These are phyloP conservation scores for Sugiyamaella chiloensis DNA, from an alignment of 805 yeast genomes.

Conservation along the genomic window DNA sequence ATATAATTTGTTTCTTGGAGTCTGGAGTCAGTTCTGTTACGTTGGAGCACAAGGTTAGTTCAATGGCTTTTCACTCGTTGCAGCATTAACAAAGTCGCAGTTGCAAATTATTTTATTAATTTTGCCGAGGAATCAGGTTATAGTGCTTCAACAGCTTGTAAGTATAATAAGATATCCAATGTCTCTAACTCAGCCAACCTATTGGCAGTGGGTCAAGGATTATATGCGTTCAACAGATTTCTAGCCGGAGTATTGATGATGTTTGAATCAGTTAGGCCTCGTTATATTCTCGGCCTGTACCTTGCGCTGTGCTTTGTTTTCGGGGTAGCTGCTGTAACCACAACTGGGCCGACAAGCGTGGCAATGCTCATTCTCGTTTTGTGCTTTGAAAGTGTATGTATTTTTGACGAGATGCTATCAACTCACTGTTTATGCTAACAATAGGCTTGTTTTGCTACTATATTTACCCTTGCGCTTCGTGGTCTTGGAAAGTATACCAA, in stretches of 20 bases:
- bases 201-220: background rate
- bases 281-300: background rate
- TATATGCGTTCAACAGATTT: background rate
- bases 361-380: background rate
- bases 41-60: slow-evolving; percentile 2
- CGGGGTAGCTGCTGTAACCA: background rate
- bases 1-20: slow-evolving; percentile 5
- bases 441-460: background rate
- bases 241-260: background rate
- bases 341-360: background rate
- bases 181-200: background rate
- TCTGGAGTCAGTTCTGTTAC: slow-evolving; percentile 6
- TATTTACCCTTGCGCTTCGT: background rate
- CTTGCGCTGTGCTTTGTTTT: background rate
- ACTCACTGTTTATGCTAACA: no score
- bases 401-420: no score
- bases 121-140: background rate
- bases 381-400: background rate
- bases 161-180: no score
- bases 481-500: background rate
- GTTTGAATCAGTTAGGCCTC: background rate
- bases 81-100: background rate
- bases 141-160: background rate
- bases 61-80: background rate
- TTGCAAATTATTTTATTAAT: slow-evolving; percentile 5